Conservation (phyloP, 176 grass and related monocot genomes). For the Stipa capillata region DNA sequence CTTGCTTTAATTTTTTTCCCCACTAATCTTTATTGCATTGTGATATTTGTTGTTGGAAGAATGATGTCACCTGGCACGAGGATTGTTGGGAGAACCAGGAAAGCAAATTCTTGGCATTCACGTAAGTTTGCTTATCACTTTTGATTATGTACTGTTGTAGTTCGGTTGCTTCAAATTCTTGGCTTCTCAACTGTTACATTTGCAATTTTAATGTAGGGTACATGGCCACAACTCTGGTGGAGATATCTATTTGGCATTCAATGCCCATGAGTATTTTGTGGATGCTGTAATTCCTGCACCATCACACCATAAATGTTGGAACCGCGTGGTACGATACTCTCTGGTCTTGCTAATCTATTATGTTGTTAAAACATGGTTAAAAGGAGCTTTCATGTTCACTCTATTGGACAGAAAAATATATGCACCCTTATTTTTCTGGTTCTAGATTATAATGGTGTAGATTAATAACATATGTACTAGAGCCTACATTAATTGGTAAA, state of each 20-base stretch:
- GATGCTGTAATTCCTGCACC: slow-evolving; percentile 56
- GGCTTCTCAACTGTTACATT: slow-evolving; percentile 9
- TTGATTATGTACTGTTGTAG: background rate
- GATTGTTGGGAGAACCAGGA: slow-evolving; percentile 71
- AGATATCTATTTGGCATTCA: slow-evolving; percentile 91
- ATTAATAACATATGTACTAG: too few species aligned
- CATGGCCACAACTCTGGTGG: slow-evolving; percentile 58
- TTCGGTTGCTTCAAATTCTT: background rate
- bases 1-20: background rate
- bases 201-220: slow-evolving; percentile 43
- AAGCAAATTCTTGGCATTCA: slow-evolving; percentile 96
- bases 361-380: too few species aligned
- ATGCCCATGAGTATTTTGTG: slow-evolving; percentile 79
- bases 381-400: too few species aligned
- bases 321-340: slow-evolving; percentile 69
- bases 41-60: slow-evolving; percentile 44
- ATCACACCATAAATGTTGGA: slow-evolving; percentile 61
- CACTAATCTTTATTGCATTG: slow-evolving; percentile 3
- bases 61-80: slow-evolving; percentile 96
- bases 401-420: too few species aligned
- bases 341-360: background rate
- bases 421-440: too few species aligned
- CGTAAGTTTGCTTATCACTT: slow-evolving; percentile 32
- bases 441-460: too few species aligned
- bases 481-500: too few species aligned